A percentile compares a stretch with the other conserved stretches of the same genome.
These are phyloP conservation scores for Novymonas esmeraldas DNA, from an alignment of 208 protist species.

Conservation along the genomic window DNA sequence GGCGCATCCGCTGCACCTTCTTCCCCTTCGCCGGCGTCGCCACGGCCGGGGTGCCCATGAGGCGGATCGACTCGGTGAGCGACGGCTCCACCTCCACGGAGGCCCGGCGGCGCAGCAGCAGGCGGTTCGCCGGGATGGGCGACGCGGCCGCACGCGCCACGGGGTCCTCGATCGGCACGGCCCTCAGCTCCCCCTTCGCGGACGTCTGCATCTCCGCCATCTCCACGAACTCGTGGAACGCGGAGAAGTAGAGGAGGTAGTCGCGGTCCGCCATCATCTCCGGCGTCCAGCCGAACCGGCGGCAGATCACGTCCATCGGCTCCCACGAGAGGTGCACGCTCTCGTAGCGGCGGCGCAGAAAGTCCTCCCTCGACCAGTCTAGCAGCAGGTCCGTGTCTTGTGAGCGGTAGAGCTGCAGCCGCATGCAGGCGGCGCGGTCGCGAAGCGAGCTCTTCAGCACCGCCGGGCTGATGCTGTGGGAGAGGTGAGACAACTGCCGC, in stretches of 20 bases:
- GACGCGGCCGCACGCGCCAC: constrained; percentile 45
- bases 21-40: constrained; percentile 44
- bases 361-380: constrained; percentile 90
- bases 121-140: constrained; percentile 59
- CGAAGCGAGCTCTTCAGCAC: constrained; percentile 69
- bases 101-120: constrained; percentile 75
- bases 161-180: constrained; percentile 70
- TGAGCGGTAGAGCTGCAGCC: constrained; percentile 83
- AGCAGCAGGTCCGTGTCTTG: constrained; percentile 77
- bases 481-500: constrained; percentile 59
- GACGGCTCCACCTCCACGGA: constrained; percentile 79
- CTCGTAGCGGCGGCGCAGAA: constrained; percentile 90
- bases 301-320: constrained; percentile 78
- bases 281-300: constrained; percentile 79
- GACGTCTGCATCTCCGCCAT: constrained; percentile 73
- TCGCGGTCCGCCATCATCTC: constrained; percentile 79
- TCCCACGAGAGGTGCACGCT: constrained; percentile 92
- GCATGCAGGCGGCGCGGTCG: constrained; percentile 53
- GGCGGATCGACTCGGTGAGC: constrained; percentile 85
- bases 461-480: constrained; percentile 60
- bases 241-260: constrained; percentile 82
- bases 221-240: constrained; percentile 80
- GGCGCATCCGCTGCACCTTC: constrained; percentile 39
- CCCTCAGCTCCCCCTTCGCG: constrained; percentile 34
- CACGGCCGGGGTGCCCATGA: constrained; percentile 81